These are phyloP conservation scores for Colletotrichum sansevieriae DNA, from an alignment of 2,329 filamentous ascomycete species.

Conservation along the genomic window DNA sequence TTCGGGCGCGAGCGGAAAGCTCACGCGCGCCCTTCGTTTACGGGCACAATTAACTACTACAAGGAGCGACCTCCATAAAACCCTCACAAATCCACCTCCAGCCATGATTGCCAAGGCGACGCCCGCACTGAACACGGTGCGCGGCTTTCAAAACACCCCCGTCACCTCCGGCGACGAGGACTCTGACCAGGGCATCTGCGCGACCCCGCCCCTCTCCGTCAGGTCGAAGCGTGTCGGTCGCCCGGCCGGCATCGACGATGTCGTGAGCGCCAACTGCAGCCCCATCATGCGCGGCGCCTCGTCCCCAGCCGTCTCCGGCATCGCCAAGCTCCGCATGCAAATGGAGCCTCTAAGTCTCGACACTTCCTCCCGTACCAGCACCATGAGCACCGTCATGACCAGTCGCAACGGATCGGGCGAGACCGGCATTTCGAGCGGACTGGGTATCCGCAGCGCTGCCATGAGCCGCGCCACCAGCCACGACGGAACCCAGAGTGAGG, in stretches of 20 bases:
- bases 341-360: slow-evolving; percentile 83
- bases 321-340: slow-evolving; percentile 85
- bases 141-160: slow-evolving; percentile 69
- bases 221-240: slow-evolving; percentile 53
- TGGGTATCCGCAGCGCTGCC: slow-evolving; percentile 65
- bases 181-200: slow-evolving; percentile 59
- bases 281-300: slow-evolving; percentile 66
- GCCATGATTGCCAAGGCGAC: slow-evolving; percentile 62
- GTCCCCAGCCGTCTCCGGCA: slow-evolving; percentile 75
- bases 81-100: slow-evolving; percentile 7
- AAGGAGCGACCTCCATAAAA: slow-evolving; percentile 35
- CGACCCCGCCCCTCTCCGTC: slow-evolving; percentile 39
- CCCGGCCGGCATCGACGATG: slow-evolving; percentile 62
- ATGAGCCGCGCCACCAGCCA: slow-evolving; percentile 69
- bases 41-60: slow-evolving; percentile 49
- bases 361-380: slow-evolving; percentile 65
- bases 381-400: slow-evolving; percentile 66
- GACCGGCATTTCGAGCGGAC: slow-evolving; percentile 46
- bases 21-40: slow-evolving; percentile 39
- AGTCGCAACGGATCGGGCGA: slow-evolving; percentile 59
- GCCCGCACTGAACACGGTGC: slow-evolving; percentile 66
- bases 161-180: slow-evolving; percentile 70
- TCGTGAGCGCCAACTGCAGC: slow-evolving; percentile 74
- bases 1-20: slow-evolving; percentile 37
- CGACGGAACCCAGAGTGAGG: slow-evolving; percentile 66